Conservation (phyloP, 768 basidiomycete genomes). For the Tylopilus balloui region DNA sequence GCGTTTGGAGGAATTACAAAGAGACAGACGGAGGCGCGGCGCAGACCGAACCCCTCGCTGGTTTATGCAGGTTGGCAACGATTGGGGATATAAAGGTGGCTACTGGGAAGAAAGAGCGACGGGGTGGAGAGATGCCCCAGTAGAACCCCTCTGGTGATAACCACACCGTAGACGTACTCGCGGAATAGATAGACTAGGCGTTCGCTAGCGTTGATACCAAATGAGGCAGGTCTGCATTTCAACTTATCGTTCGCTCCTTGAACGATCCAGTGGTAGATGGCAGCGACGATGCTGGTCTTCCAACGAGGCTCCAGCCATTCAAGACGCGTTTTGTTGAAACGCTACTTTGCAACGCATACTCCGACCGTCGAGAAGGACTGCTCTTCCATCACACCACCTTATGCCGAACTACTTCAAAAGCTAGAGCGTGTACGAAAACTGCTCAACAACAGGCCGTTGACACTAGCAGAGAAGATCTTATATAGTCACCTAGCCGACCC, state of each 20-base stretch:
- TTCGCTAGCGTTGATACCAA: not conserved
- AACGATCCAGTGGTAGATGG: not conserved
- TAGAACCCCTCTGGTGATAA: constrained; percentile 58
- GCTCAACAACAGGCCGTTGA: constrained; percentile 72
- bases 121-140: constrained; percentile 52
- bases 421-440: constrained; percentile 64
- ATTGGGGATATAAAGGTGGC: constrained; percentile 74
- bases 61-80: constrained; percentile 67
- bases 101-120: constrained; percentile 76
- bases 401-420: constrained; percentile 62
- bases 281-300: constrained; percentile 18
- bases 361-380: constrained; percentile 52
- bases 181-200: too few species aligned
- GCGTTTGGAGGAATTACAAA: constrained; percentile 70
- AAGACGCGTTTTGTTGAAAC: constrained; percentile 21
- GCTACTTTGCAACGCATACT: constrained; percentile 39
- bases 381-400: constrained; percentile 80
- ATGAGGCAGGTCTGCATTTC: not conserved
- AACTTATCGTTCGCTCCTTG: not conserved
- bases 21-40: constrained; percentile 61
- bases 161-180: not conserved
- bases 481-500: constrained; percentile 89
- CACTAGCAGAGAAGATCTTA: constrained; percentile 96
- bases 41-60: constrained; percentile 62
- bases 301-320: constrained; percentile 12